These are phyloP conservation scores for Suhomyces prunicola DNA, from an alignment of 805 yeast genomes.

Conservation along the genomic window DNA sequence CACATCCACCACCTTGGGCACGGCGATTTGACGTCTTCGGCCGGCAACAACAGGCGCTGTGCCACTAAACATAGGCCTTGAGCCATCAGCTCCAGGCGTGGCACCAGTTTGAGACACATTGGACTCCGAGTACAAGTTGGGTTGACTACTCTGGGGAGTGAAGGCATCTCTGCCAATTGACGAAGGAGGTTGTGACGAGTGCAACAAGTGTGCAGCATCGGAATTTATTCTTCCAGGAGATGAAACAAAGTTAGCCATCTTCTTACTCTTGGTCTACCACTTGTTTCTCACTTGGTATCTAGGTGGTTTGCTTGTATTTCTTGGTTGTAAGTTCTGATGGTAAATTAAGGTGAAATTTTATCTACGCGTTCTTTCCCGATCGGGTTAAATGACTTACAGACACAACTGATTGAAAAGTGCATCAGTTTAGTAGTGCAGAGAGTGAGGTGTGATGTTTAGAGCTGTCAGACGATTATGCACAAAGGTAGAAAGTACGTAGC, in stretches of 20 bases:
- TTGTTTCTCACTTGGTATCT: not conserved
- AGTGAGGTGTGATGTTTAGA: not conserved
- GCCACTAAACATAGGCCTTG: not conserved
- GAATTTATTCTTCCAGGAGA: slow-evolving; percentile 44
- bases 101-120: slow-evolving; percentile 13
- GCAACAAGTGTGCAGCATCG: slow-evolving; percentile 40
- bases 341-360: not conserved
- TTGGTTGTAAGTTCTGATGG: not conserved
- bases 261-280: not conserved
- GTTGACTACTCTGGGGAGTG: slow-evolving; percentile 27
- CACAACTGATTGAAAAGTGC: not conserved
- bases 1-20: slow-evolving; percentile 83
- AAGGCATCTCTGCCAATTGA: slow-evolving; percentile 38
- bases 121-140: slow-evolving; percentile 27
- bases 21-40: slow-evolving; percentile 60
- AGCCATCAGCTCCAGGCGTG: slow-evolving; percentile 4
- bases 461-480: not conserved
- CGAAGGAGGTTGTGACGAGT: slow-evolving; percentile 42
- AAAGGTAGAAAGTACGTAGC: not conserved
- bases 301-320: not conserved
- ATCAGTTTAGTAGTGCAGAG: not conserved
- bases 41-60: slow-evolving; percentile 20
- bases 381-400: not conserved
- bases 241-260: slow-evolving; percentile 42
- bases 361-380: not conserved